These are phyloP conservation scores for Biscutella laevigata DNA, from an alignment of 441 rosid genomes.

Conservation along the genomic window DNA sequence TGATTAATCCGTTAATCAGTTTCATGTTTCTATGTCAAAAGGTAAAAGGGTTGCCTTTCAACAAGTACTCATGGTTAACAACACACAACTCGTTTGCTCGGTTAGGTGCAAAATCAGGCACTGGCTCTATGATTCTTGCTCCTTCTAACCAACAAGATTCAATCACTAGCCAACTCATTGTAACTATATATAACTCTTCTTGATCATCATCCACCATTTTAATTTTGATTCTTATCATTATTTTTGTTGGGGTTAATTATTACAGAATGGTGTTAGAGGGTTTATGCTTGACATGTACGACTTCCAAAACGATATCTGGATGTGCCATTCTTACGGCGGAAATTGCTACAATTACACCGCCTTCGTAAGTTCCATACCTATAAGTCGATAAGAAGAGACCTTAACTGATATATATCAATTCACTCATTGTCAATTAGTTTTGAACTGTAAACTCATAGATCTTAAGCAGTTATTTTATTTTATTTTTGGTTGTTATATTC, in stretches of 20 bases:
- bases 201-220: conserved; percentile 12
- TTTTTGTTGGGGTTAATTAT: not conserved
- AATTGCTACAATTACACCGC: conserved; percentile 45
- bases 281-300: conserved; percentile 64
- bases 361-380: conserved; percentile 35
- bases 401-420: too few species aligned
- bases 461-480: too few species aligned
- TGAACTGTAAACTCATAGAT: too few species aligned
- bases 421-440: too few species aligned
- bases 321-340: conserved; percentile 56
- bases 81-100: conserved; percentile 54
- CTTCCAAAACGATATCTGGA: conserved; percentile 51
- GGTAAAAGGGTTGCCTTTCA: conserved; percentile 45
- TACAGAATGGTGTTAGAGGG: conserved; percentile 66
- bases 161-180: conserved; percentile 46
- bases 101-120: conserved; percentile 36
- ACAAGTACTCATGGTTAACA: conserved; percentile 55
- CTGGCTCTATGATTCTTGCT: conserved; percentile 39
- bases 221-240: not conserved
- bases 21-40: conserved; percentile 21
- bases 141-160: conserved; percentile 60
- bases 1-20: not conserved
- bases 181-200: conserved; percentile 10
- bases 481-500: too few species aligned
- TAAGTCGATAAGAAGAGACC: too few species aligned